Evolutionary conservation across 495 filamentous ascomycete genomes (phyloP), one percentile per base, ranked within the genome.

Genomic region (Penicillium bovifimosum): DNA sequence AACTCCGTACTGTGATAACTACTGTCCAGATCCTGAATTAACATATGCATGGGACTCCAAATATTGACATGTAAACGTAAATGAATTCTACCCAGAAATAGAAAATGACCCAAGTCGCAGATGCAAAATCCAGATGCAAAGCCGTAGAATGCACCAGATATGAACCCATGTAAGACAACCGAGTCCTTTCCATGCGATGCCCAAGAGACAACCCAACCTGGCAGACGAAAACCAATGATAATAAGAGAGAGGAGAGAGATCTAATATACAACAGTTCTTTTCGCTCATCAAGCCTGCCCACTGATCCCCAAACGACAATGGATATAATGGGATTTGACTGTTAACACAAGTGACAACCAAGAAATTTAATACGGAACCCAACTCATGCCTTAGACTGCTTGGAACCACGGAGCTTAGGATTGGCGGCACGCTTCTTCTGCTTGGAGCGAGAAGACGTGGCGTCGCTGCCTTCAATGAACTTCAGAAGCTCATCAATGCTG

Each of bases 401-500:
- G 41, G 71, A 72, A 38, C 72, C 72, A 24, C 74, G 69, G 29
- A 86, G 79, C 73, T 90, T 91, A 14, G 87, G 88, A 67, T 90
- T 90, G 11, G 78, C 76, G 43, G 80, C 70, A 47, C 81, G 80
- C 78, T 95, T 93, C 49, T 79, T 75, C 35, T 79, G 78, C 62
- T 79, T 77, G 51, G 78, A 77, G 59, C 80, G 80, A 0, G 69
- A 69, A 48, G 73, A 68, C 56, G 79, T 76, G 14, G 80, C 62
- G 28, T 82, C 83, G 33, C 72, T 79, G 16, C 89, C 89, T 64
- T 93, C 88, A 59, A 95, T 95, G 68, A 88, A 95, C 64, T 84
- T 86, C 59, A 96, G 66, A 43, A 96, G 70, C 63, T 96, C 90
- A 53, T 95, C 90, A 44, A 96, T 86, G 70, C 78, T 91, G 54